A percentile compares a stretch with the other conserved stretches of the same genome.
phyloP scores from a whole-genome alignment of 1,139 yeast species.

The Yamadazyma spencermartinsiae region DNA sequence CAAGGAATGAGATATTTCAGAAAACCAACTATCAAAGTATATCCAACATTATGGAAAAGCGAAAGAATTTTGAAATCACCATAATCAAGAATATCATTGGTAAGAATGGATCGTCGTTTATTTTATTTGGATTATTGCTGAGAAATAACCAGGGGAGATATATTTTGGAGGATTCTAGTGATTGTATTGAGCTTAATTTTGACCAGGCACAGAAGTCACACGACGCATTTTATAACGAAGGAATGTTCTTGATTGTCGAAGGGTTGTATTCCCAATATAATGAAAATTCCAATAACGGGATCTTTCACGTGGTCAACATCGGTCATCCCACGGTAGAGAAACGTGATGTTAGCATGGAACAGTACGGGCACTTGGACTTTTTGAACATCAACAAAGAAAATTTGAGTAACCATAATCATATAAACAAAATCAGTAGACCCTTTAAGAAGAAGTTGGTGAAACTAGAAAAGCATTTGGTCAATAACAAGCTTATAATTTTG shows the following conservation, averaged over 20 bases:
- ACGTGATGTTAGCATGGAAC: slow-evolving; percentile 63
- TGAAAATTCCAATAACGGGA: slow-evolving; percentile 40
- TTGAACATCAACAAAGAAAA: slow-evolving; percentile 54
- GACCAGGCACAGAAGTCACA: slow-evolving; percentile 63
- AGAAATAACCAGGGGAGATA: slow-evolving; percentile 65
- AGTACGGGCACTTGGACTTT: slow-evolving; percentile 78
- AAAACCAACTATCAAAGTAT: slow-evolving; percentile 45
- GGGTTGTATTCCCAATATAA: slow-evolving; percentile 79
- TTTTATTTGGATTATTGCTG: slow-evolving; percentile 74
- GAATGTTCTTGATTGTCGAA: slow-evolving; percentile 78
- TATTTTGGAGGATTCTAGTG: slow-evolving; percentile 81
- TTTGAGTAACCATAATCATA: slow-evolving; percentile 18
- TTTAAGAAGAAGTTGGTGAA: slow-evolving; percentile 54
- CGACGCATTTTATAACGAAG: slow-evolving; percentile 73
- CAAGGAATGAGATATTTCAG: slow-evolving; percentile 75
- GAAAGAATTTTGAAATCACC: slow-evolving; percentile 56
- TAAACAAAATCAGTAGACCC: slow-evolving; percentile 56
- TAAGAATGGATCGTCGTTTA: slow-evolving; percentile 72
- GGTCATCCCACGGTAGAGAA: slow-evolving; percentile 90
- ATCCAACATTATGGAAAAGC: slow-evolving; percentile 25
- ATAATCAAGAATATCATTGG: slow-evolving; percentile 83
- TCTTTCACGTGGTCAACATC: slow-evolving; percentile 72
- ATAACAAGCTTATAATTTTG: slow-evolving; percentile 63
- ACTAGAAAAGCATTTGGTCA: slow-evolving; percentile 55
- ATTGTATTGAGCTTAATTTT: slow-evolving; percentile 70